Evolutionary conservation across 2,329 filamentous ascomycete species (phyloP).

Genomic region (Beauveria varroae): DNA sequence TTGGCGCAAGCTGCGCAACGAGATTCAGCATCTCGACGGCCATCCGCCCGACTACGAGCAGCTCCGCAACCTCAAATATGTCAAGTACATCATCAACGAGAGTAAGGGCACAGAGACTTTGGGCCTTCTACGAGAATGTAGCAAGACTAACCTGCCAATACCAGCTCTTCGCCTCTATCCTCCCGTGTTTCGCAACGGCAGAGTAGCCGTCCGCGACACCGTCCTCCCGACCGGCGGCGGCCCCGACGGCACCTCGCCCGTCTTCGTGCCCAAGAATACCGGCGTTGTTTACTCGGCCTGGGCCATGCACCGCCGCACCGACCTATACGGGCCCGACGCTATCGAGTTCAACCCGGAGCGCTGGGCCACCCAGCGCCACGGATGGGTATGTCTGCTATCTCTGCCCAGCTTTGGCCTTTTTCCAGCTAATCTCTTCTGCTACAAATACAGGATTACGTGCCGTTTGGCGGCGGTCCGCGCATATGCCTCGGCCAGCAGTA

Average conservation of each 20-base stretch:
- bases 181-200: conserved; percentile 25
- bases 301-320: conserved; percentile 26
- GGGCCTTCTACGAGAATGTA: background rate
- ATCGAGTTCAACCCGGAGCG: conserved; percentile 28
- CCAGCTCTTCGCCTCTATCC: conserved; percentile 26
- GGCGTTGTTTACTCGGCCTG: conserved; percentile 14
- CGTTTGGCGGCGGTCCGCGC: conserved; percentile 30
- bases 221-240: conserved; percentile 29
- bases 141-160: background rate
- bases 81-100: conserved; percentile 5
- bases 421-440: background rate
- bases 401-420: background rate
- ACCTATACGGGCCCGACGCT: conserved; percentile 29
- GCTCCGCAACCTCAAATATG: background rate
- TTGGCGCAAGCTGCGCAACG: conserved; percentile 7
- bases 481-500: conserved; percentile 23
- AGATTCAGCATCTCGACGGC: background rate
- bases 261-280: conserved; percentile 23
- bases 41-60: background rate
- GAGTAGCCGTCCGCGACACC: conserved; percentile 22
- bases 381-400: conserved; percentile 16
- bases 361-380: conserved; percentile 24
- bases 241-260: conserved; percentile 21
- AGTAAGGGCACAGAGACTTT: background rate
- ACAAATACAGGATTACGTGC: conserved; percentile 20